Base-by-base conservation (phyloP, 768 basidiomycete genomes). In the Tylopilus sp. region DNA sequence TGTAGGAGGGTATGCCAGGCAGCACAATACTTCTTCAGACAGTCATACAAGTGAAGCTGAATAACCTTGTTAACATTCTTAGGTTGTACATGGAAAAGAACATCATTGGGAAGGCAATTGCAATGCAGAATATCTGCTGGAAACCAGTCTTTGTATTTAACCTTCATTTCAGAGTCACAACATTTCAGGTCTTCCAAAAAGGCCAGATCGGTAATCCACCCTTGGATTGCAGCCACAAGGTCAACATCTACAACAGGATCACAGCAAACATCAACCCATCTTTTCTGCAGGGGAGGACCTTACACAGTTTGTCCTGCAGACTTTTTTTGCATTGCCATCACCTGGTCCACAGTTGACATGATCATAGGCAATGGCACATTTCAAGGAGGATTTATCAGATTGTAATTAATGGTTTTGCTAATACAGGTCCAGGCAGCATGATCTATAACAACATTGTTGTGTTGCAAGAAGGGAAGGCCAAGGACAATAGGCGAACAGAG, bases 371-470 rank as follows among this genome's bases (percentile, higher is more conserved):
- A 3, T 31, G 31, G 4, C 11, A 6, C 14, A 17, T 9, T 6
- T 22, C 1, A 12, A 10, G 25, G 14, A 16, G 43, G 43, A 14
- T 45, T 0, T 3, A 64, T 13, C 0, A 65, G 34, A 14, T 67
- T 49, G 16, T 48, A 64, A 16, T 40, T 19, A 4, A 17, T 12
- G 4, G 13, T 31, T n/a, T 53, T 53, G 5, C 7, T 30, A 16
- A 62, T 45, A 40, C 56, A 59, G 0, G 54, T 46, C 3, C 40
- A 44, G 0, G 30, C 0, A 0, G 43, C 44, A 22, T 70, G 64
- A 45, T 77, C 70, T 26, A 67, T 54, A 0, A 72, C 53, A 56
- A 78, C 71, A 1, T 63, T 31, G 53, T 78, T 78, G 2, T 55
- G 51, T 11, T 37, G 22, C 1, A 76, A 59, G 26, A 71, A 76